A percentile compares a stretch with the other conserved stretches of the same genome.
Conservation (phyloP, 495 filamentous ascomycete genomes). For the Parathielavia appendiculata region DNA sequence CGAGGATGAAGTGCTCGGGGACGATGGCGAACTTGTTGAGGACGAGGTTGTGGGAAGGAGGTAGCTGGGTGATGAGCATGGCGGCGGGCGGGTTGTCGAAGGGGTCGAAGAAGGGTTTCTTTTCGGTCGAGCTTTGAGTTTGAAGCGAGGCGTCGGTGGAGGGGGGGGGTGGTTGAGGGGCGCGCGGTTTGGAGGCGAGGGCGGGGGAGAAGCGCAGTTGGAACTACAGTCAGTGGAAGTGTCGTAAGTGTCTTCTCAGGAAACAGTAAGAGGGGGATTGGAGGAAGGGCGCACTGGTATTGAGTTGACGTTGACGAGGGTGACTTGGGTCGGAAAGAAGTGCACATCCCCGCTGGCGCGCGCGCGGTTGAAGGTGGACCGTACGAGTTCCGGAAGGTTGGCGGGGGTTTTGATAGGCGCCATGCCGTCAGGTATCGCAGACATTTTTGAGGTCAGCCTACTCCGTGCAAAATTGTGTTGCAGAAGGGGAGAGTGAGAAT, state of each 20-base stretch:
- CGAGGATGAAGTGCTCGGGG: conserved; percentile 72
- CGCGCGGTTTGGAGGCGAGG: conserved; percentile 64
- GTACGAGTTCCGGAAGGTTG: conserved; percentile 51
- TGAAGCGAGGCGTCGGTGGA: neutral
- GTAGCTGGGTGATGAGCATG: conserved; percentile 57
- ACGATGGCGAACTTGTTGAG: conserved; percentile 83
- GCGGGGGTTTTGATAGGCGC: conserved; percentile 22
- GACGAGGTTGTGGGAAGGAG: conserved; percentile 58
- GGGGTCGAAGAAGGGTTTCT: conserved; percentile 48
- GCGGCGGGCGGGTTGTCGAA: conserved; percentile 62
- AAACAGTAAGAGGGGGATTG: neutral
- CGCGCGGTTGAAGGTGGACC: conserved; percentile 49
- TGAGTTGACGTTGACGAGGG: conserved; percentile 48
- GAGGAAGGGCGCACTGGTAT: conserved; percentile 43
- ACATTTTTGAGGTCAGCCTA: conserved; percentile 10
- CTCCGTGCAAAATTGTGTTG: neutral
- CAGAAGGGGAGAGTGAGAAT: conserved; percentile 7
- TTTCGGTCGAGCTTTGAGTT: neutral
- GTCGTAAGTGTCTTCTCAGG: neutral
- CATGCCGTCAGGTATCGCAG: conserved; percentile 18
- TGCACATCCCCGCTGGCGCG: conserved; percentile 49
- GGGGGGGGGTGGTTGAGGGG: conserved; percentile 18
- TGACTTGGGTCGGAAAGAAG: conserved; percentile 57
- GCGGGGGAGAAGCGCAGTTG: conserved; percentile 76
- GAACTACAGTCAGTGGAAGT: conserved; percentile 38